Conservation (phyloP, 441 rosid genomes). For the Jatropha podagrica region DNA sequence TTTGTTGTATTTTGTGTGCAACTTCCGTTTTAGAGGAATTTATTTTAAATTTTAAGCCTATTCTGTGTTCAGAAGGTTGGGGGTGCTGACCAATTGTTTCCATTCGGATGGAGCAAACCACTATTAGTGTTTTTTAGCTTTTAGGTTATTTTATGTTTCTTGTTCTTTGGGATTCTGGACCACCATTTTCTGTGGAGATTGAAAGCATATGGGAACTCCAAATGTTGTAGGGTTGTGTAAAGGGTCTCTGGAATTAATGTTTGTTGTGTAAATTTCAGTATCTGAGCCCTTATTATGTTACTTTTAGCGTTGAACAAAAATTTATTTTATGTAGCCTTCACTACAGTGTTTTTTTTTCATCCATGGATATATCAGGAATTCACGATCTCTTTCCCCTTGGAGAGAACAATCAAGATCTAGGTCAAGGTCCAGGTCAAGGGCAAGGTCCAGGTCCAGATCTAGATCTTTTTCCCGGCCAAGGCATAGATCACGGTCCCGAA, state of each 20-base stretch:
- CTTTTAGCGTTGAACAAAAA: background rate
- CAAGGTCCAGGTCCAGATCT: constrained; percentile 29
- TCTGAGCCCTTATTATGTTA: background rate
- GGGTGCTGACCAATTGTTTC: no score
- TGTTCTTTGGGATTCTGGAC: background rate
- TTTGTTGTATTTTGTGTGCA: background rate
- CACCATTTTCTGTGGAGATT: background rate
- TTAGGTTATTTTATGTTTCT: background rate
- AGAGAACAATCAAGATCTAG: constrained; percentile 56
- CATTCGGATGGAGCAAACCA: background rate
- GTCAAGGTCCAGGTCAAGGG: constrained; percentile 34
- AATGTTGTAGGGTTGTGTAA: background rate
- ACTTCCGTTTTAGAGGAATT: background rate
- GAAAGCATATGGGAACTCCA: background rate
- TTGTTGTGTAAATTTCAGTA: background rate
- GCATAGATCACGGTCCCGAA: constrained; percentile 57
- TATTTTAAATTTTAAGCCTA: background rate
- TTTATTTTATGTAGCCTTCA: background rate
- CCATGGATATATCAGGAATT: constrained; percentile 42
- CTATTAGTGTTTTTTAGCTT: background rate
- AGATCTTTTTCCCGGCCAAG: constrained; percentile 55
- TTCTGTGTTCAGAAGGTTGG: no score
- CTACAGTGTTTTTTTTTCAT: background rate
- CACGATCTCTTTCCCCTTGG: constrained; percentile 74
- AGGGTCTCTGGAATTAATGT: background rate